Base-by-base conservation (phyloP, 2,329 filamentous ascomycete genomes). In the Fusarium duplospermum region DNA sequence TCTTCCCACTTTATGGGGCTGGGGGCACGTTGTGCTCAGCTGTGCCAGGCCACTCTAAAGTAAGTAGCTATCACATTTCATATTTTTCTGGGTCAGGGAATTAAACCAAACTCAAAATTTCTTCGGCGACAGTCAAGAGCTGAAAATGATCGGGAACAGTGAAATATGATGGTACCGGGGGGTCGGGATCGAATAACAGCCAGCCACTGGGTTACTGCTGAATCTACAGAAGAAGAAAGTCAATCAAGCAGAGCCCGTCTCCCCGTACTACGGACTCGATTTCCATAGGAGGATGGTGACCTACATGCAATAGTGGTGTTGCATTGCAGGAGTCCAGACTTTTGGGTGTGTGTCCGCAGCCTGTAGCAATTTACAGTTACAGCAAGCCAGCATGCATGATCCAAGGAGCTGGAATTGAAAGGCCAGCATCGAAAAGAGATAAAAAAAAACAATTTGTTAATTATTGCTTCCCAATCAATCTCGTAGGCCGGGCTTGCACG, bases 1-100 rank as follows among this genome's bases (percentile, higher is more conserved):
- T 74, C 68, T 40, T 47, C n/a, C 47, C 54, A 22, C 36, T 71
- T 68, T 35, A 67, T 56, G 40, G 57, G 18, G 18, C 36, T 29
- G 70, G 66, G 70, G 60, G 70, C 54, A 27, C 20, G 38, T 22
- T 47, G 42, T 47, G 42, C 40, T 52, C 64, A 57, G 38, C 56
- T 52, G 36, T 47, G 42, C 67, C 67, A 67, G 57, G 62, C 57
- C 52, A 54, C 57, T 45, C 50, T 8, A 4, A 9, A 4, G 9
- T 22, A 22, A 22, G 8, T 38, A 9, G 10, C 47, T 52, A 11
- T 52, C 47, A 52, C 47, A 52, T 52, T 52, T 52, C 47, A 52
- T 20, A 52, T 52, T 52, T 52, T 47, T 29, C 47, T 22, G 42
- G 45, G 45, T 50, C 7, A 47, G 45, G 45, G 16, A 52, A 29